phyloP scores from a whole-genome alignment of 768 basidiomycete genomes.

The Termitomyces sp. region DNA sequence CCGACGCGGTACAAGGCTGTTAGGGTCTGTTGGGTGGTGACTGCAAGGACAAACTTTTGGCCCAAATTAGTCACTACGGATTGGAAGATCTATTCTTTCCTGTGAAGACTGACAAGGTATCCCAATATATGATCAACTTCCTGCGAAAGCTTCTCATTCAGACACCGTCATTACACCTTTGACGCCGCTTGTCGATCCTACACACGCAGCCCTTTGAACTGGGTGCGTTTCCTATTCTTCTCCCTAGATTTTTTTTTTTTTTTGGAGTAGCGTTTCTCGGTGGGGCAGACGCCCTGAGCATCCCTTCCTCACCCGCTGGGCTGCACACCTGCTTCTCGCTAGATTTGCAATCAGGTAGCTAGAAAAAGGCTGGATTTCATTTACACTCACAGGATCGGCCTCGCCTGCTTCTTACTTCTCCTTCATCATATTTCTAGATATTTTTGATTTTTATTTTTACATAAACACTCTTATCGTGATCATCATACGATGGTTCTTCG shows the following conservation, averaged over 20 bases:
- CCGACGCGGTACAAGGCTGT: slow-evolving; percentile 51
- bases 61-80: slow-evolving; percentile 73
- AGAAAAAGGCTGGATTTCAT: too few species aligned
- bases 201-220: slow-evolving; percentile 68
- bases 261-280: too few species aligned
- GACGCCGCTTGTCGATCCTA: slow-evolving; percentile 70
- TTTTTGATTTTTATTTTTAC: too few species aligned
- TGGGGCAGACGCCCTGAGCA: too few species aligned
- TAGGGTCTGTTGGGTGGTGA: slow-evolving; percentile 74
- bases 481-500: not conserved
- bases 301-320: too few species aligned
- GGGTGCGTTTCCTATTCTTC: slow-evolving; percentile 33
- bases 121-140: slow-evolving; percentile 69
- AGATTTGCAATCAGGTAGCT: not conserved
- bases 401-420: too few species aligned
- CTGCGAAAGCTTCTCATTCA: slow-evolving; percentile 54
- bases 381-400: too few species aligned
- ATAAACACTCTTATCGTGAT: too few species aligned
- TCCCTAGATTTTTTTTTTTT: too few species aligned
- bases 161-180: slow-evolving; percentile 79
- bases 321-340: too few species aligned
- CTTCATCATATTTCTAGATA: too few species aligned
- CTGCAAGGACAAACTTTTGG: slow-evolving; percentile 78
- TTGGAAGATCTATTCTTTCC: not conserved
- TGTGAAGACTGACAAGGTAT: slow-evolving; percentile 63